These are phyloP conservation scores for Hagleromyces aurorensis DNA, from an alignment of 805 yeast species.

Conservation along the genomic window DNA sequence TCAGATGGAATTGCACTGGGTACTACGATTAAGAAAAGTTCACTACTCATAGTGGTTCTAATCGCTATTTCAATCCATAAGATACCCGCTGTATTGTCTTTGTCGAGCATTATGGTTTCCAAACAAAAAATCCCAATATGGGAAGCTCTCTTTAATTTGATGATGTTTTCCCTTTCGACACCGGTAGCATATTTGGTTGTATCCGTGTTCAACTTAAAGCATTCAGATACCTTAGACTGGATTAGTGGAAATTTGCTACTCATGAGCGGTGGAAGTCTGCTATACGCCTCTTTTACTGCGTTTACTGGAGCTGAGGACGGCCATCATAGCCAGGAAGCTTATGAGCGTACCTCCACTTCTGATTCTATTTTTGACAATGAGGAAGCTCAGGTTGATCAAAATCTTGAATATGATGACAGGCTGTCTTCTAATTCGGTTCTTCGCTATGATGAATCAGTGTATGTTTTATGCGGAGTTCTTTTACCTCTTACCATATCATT, in stretches of 20 bases:
- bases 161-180: slow-evolving; percentile 30
- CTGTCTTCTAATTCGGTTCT: too few species aligned
- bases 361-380: slow-evolving; percentile 1
- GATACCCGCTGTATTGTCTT: slow-evolving; percentile 56
- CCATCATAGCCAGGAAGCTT: slow-evolving; percentile 5
- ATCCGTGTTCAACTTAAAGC: slow-evolving; percentile 20
- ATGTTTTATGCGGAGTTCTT: slow-evolving; percentile 21
- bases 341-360: slow-evolving; percentile 1
- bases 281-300: slow-evolving; percentile 31
- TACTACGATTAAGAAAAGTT: slow-evolving; percentile 37
- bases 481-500: slow-evolving; percentile 26
- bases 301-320: slow-evolving; percentile 19
- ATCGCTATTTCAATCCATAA: slow-evolving; percentile 56
- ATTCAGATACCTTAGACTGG: slow-evolving; percentile 24
- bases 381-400: slow-evolving; percentile 1
- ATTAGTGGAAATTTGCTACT: slow-evolving; percentile 27
- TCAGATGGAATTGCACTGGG: slow-evolving; percentile 63
- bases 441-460: slow-evolving; percentile 18
- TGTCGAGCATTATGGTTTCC: slow-evolving; percentile 41
- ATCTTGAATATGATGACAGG: slow-evolving; percentile 2
- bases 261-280: slow-evolving; percentile 31
- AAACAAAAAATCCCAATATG: slow-evolving; percentile 33
- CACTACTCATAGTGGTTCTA: slow-evolving; percentile 37
- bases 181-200: slow-evolving; percentile 28
- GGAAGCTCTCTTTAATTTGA: slow-evolving; percentile 40